A percentile compares a stretch with the other conserved stretches of the same genome.
phyloP scores from a whole-genome alignment of 169 alveolate species.

The Cryptosporidium parvum region DNA sequence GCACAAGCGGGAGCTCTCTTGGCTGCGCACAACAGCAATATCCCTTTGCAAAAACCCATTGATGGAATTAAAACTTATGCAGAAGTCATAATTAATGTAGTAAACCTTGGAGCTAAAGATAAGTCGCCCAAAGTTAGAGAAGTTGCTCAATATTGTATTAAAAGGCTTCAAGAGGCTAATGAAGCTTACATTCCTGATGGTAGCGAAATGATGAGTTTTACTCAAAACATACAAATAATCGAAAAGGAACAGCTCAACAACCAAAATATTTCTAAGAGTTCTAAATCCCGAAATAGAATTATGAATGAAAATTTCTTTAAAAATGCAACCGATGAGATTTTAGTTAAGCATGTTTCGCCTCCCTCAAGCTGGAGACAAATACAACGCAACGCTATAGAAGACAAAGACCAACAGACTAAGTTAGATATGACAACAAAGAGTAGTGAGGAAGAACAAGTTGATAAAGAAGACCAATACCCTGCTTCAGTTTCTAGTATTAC shows the following conservation, averaged over 20 bases:
- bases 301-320: constrained; percentile 58
- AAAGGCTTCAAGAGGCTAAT: constrained; percentile 69
- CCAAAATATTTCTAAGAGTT: constrained; percentile 14
- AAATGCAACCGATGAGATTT: constrained; percentile 65
- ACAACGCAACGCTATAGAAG: background rate
- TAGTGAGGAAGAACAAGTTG: background rate
- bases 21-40: constrained; percentile 58
- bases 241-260: constrained; percentile 5
- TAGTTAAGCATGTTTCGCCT: constrained; percentile 59
- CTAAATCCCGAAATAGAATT: constrained; percentile 20
- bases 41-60: constrained; percentile 52
- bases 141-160: constrained; percentile 68
- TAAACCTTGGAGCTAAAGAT: constrained; percentile 51
- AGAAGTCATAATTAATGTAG: constrained; percentile 25
- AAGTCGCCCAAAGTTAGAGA: constrained; percentile 75
- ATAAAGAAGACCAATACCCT: constrained; percentile 6
- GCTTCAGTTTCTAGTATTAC: background rate
- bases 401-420: background rate
- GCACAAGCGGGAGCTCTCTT: constrained; percentile 71
- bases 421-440: constrained; percentile 5
- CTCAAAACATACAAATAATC: background rate
- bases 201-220: constrained; percentile 11
- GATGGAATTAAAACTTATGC: constrained; percentile 62
- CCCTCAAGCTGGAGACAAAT: constrained; percentile 49
- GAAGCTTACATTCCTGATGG: constrained; percentile 58